Evolutionary conservation across 768 basidiomycete species (phyloP).

Genomic region (Podaxis sp.): DNA sequence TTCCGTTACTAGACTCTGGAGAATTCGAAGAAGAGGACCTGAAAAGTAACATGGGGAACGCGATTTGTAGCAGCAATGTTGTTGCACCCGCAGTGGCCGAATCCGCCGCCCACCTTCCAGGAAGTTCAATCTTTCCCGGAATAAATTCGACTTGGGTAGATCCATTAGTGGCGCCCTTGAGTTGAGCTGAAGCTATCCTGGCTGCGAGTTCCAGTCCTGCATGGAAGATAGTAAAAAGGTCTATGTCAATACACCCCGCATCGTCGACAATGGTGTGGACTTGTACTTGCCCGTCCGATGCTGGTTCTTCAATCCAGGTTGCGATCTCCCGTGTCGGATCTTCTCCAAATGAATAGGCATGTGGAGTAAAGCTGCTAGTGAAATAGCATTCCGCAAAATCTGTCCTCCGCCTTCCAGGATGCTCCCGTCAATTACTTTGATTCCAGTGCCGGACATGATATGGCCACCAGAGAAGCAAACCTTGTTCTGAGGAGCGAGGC

Average conservation of each 20-base stretch:
- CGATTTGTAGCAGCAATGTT: constrained; percentile 66
- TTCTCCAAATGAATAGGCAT: constrained; percentile 57
- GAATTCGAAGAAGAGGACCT: constrained; percentile 23
- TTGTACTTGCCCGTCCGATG: constrained; percentile 55
- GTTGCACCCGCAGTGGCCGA: constrained; percentile 67
- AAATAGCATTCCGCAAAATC: constrained; percentile 63
- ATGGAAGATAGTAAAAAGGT: neutral
- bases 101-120: constrained; percentile 35
- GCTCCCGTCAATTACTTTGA: constrained; percentile 37
- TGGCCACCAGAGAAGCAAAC: neutral
- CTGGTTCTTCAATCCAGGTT: constrained; percentile 68
- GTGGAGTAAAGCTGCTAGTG: constrained; percentile 61
- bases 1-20: constrained; percentile 2
- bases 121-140: constrained; percentile 43
- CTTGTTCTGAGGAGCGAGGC: neutral
- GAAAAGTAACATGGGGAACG: constrained; percentile 67
- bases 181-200: constrained; percentile 50
- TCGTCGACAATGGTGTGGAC: too few relatives aligned
- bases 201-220: constrained; percentile 65
- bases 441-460: neutral
- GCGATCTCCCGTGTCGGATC: constrained; percentile 52
- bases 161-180: constrained; percentile 48
- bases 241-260: too few relatives aligned
- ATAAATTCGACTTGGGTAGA: constrained; percentile 52
- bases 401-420: constrained; percentile 65